Conservation (phyloP, 768 basidiomycete species). For the Mycena crocata region DNA sequence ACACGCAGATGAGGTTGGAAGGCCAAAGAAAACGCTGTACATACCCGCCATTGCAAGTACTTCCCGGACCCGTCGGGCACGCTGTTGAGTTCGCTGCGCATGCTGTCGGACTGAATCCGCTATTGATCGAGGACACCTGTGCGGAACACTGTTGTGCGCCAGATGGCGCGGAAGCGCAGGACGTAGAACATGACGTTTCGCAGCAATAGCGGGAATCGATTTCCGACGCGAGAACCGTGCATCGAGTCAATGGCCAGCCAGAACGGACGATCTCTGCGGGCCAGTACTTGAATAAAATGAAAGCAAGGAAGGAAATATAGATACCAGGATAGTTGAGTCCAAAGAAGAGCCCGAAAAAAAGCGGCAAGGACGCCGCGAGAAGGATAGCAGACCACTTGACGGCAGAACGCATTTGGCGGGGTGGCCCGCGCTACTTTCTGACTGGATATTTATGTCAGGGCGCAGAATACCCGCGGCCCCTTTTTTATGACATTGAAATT, state of each 20-base stretch:
- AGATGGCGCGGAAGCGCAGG: too few relatives aligned
- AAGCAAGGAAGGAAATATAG: not conserved
- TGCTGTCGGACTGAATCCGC: conserved; percentile 19
- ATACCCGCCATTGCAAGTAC: conserved; percentile 33
- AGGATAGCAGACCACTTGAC: too few relatives aligned
- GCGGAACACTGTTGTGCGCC: conserved; percentile 24
- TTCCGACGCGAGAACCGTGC: conserved; percentile 27
- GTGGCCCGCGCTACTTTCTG: too few relatives aligned
- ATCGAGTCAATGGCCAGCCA: conserved; percentile 35
- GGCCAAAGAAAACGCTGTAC: not conserved
- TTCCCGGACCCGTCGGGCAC: conserved; percentile 27
- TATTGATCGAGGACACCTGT: conserved; percentile 26
- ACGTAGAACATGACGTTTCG: conserved; percentile 22
- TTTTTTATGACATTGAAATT: too few relatives aligned
- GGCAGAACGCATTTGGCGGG: too few relatives aligned
- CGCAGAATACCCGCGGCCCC: too few relatives aligned
- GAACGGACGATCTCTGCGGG: conserved; percentile 36
- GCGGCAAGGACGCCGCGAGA: conserved; percentile 17
- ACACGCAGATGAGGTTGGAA: not conserved
- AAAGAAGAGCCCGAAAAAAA: conserved; percentile 36
- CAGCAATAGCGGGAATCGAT: conserved; percentile 31
- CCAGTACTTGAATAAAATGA: too few relatives aligned
- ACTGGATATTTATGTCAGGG: too few relatives aligned
- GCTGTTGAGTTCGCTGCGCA: conserved; percentile 23
- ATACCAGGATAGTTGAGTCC: conserved; percentile 33